Conservation (phyloP, 441 rosid genomes). For the Pelargonium cotyledonis region DNA sequence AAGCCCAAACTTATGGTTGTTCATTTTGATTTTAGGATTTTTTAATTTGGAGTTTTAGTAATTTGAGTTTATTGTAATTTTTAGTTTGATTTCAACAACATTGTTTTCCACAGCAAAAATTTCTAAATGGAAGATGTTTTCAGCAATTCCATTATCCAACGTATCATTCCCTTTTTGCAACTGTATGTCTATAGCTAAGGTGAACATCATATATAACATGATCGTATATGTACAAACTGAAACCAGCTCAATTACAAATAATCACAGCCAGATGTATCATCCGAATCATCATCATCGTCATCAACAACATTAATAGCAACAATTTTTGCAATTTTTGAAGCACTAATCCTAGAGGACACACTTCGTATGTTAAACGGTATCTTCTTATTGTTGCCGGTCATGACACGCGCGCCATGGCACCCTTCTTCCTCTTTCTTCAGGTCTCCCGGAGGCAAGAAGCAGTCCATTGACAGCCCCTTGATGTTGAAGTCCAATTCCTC, state of each 20-base stretch:
- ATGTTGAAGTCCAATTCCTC: constrained; percentile 14
- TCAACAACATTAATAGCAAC: constrained; percentile 8
- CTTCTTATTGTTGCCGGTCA: neutral
- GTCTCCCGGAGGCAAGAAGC: constrained; percentile 13
- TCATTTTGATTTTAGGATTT: no score
- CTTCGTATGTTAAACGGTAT: neutral
- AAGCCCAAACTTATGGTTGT: no score
- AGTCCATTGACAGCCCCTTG: neutral
- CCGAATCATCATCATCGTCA: neutral
- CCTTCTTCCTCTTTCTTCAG: constrained; percentile 1
- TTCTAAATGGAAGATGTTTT: no score
- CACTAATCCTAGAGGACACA: neutral
- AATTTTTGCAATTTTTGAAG: constrained; percentile 26
- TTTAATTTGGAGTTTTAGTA: no score
- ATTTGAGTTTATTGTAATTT: no score
- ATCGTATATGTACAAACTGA: no score
- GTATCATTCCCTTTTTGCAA: no score
- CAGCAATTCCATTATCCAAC: no score
- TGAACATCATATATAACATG: no score
- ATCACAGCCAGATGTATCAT: neutral
- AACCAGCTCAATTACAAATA: neutral
- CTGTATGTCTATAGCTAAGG: no score
- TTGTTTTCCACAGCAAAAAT: no score
- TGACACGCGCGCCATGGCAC: neutral
- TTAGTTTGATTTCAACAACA: no score